phyloP scores from a whole-genome alignment of 306 rosid genomes.

The Castanea sativa region DNA sequence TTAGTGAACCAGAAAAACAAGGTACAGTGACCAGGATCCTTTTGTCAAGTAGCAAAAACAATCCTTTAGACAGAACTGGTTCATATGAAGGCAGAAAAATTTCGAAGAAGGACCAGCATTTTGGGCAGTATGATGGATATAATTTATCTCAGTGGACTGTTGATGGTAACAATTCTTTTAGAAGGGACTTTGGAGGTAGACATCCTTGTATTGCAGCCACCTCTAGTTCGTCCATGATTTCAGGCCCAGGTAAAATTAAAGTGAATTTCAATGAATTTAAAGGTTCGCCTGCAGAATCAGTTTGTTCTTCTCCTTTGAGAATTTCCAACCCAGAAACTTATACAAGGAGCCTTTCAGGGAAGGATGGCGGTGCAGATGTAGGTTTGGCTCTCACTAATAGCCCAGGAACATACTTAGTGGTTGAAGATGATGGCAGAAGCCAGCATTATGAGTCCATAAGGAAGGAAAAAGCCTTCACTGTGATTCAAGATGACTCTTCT shows the following conservation, averaged over 20 bases:
- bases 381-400: conserved; percentile 34
- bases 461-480: conserved; percentile 43
- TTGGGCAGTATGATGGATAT: conserved; percentile 38
- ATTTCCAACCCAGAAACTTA: conserved; percentile 55
- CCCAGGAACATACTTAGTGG: conserved; percentile 57
- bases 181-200: conserved; percentile 56
- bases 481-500: conserved; percentile 36
- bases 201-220: conserved; percentile 77
- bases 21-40: conserved; percentile 7
- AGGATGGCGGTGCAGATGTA: conserved; percentile 46
- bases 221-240: conserved; percentile 90
- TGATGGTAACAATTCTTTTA: conserved; percentile 54
- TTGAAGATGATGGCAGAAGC: conserved; percentile 59
- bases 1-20: conserved; percentile 59
- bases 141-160: conserved; percentile 42
- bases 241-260: conserved; percentile 82
- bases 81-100: not conserved
- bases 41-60: not conserved
- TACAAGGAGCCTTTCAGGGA: conserved; percentile 38
- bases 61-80: not conserved
- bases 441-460: conserved; percentile 51
- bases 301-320: conserved; percentile 96
- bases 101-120: conserved; percentile 51
- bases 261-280: conserved; percentile 76
- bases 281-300: conserved; percentile 97